Percentiles rank a stretch among this genome's conserved stretches.
These are phyloP conservation scores for Blastocystis sp. DNA, from an alignment of 352 stramenopile genomes.

Conservation along the genomic window DNA sequence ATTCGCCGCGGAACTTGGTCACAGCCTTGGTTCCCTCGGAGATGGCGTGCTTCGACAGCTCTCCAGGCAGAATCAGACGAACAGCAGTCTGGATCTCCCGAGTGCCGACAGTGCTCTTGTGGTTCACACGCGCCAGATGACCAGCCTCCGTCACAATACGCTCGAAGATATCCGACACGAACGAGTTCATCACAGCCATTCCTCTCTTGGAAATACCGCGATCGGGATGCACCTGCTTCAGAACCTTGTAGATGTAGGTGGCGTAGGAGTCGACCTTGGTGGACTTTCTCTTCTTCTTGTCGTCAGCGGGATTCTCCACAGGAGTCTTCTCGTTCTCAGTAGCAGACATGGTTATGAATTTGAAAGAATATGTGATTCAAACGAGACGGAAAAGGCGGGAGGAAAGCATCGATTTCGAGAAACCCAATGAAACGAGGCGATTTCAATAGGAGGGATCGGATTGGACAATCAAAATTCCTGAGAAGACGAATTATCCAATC, in stretches of 20 bases:
- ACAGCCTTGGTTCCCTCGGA: constrained; percentile 87
- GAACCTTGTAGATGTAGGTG: constrained; percentile 72
- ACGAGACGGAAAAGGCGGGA: background rate
- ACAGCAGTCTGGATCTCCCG: constrained; percentile 93
- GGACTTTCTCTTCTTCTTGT: constrained; percentile 66
- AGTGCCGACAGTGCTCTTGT: constrained; percentile 88
- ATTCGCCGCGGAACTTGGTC: constrained; percentile 61
- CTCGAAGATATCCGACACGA: constrained; percentile 95
- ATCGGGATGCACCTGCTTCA: constrained; percentile 79
- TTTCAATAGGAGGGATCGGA: background rate
- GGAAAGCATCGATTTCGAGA: background rate
- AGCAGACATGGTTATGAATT: background rate
- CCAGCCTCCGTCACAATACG: constrained; percentile 84
- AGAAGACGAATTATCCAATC: background rate
- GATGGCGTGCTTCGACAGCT: constrained; percentile 89
- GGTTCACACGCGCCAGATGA: constrained; percentile 89
- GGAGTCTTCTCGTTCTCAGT: background rate
- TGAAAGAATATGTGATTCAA: background rate
- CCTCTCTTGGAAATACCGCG: constrained; percentile 85
- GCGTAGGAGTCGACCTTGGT: constrained; percentile 69
- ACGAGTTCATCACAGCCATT: constrained; percentile 97
- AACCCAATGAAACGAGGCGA: background rate
- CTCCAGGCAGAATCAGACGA: constrained; percentile 87
- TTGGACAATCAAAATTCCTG: background rate
- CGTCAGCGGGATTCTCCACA: constrained; percentile 58